A percentile compares a stretch with the other conserved stretches of the same genome.
Evolutionary conservation across 2,329 filamentous ascomycete genomes (phyloP).

Genomic region (Waltergamsia citrina): DNA sequence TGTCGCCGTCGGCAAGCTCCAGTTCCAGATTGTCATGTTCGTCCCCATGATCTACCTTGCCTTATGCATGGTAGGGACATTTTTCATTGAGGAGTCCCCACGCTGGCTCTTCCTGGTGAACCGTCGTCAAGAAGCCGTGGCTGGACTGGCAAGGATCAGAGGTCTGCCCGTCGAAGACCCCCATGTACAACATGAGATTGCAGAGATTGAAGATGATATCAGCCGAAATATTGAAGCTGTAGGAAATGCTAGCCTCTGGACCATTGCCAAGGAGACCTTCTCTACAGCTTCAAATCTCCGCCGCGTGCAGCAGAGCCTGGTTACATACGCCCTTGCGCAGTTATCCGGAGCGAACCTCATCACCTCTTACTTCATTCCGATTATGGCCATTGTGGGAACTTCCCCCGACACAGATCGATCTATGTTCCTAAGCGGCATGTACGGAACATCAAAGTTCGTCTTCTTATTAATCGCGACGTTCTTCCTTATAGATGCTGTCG

Average conservation of each 20-base stretch:
- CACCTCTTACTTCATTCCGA: constrained; percentile 31
- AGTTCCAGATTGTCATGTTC: constrained; percentile 18
- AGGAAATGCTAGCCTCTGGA: constrained; percentile 7
- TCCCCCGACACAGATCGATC: constrained; percentile 15
- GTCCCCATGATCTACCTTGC: constrained; percentile 14
- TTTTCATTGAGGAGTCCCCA: constrained; percentile 23
- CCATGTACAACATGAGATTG: constrained; percentile 11
- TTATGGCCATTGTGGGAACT: constrained; percentile 26
- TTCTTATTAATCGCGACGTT: constrained; percentile 29
- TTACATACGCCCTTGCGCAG: constrained; percentile 28
- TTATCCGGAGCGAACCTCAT: constrained; percentile 33
- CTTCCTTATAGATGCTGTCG: constrained; percentile 33
- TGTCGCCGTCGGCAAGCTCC: constrained; percentile 10
- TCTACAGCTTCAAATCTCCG: constrained; percentile 30
- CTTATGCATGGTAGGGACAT: constrained; percentile 14
- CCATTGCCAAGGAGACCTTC: constrained; percentile 7
- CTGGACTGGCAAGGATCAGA: constrained; percentile 11
- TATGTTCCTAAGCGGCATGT: constrained; percentile 31
- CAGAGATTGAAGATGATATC: constrained; percentile 14
- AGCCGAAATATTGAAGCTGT: no score
- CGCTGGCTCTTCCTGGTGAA: constrained; percentile 23
- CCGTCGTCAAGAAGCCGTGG: constrained; percentile 15
- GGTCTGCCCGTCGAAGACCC: constrained; percentile 13
- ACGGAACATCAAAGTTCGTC: constrained; percentile 31
- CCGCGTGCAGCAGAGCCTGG: constrained; percentile 24